Evolutionary conservation across 139 green algal genomes (phyloP).

Genomic region (Micractinium sp.): DNA sequence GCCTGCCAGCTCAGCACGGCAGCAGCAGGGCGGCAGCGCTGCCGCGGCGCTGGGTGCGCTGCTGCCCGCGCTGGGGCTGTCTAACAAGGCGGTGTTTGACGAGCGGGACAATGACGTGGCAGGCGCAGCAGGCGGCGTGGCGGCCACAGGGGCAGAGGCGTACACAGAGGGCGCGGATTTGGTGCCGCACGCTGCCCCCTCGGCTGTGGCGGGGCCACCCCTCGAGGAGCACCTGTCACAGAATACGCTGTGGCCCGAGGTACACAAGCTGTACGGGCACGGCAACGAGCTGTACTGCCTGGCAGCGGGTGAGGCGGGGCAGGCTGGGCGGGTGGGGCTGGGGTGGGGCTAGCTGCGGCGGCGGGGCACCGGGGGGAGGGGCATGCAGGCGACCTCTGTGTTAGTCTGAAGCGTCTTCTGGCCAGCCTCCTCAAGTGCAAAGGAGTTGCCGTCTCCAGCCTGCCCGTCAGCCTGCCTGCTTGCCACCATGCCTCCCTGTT

Average conservation of each 20-base stretch:
- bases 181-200: conserved; percentile 71
- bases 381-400: neutral
- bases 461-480: neutral
- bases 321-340: neutral
- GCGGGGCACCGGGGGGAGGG: no score
- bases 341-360: neutral
- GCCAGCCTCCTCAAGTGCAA: neutral
- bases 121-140: conserved; percentile 14
- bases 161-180: conserved; percentile 85
- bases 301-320: conserved; percentile 46
- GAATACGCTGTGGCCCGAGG: conserved; percentile 92
- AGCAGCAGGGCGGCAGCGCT: neutral
- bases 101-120: conserved; percentile 25
- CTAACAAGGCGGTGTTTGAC: conserved; percentile 88
- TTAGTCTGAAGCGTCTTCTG: no score
- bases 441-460: neutral
- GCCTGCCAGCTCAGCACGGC: neutral
- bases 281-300: conserved; percentile 89
- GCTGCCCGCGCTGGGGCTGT: conserved; percentile 90
- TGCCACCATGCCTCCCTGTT: neutral
- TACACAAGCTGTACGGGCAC: conserved; percentile 97
- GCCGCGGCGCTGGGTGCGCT: conserved; percentile 68
- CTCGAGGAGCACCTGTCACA: conserved; percentile 94
- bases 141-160: conserved; percentile 1
- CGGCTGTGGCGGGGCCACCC: conserved; percentile 66